Evolutionary conservation across 257 asterid species (phyloP).

Genomic region (Salvia miltiorrhiza): DNA sequence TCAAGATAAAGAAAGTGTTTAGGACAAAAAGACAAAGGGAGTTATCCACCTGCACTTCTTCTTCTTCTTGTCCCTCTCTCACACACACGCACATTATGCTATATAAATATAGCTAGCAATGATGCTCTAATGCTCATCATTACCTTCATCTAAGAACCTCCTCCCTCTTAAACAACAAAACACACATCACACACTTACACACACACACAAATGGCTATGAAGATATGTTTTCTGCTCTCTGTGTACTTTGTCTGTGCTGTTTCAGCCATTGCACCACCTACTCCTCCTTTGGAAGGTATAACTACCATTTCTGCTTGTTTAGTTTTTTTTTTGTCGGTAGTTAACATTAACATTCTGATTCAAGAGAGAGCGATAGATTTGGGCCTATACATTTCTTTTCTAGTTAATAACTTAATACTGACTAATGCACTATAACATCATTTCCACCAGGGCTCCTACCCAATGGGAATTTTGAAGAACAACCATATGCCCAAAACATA

Average conservation of each 20-base stretch:
- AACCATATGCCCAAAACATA: constrained; percentile 49
- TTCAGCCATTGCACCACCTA: constrained; percentile 43
- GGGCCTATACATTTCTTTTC: too few relatives aligned
- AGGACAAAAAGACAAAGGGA: constrained; percentile 29
- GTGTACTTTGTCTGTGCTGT: constrained; percentile 34
- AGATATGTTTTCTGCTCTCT: constrained; percentile 31
- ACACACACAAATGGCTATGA: constrained; percentile 35
- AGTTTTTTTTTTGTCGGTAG: not conserved
- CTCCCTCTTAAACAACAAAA: too few relatives aligned
- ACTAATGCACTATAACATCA: too few relatives aligned
- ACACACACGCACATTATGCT: too few relatives aligned
- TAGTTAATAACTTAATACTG: too few relatives aligned
- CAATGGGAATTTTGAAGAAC: constrained; percentile 81
- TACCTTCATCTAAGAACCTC: too few relatives aligned
- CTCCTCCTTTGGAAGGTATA: constrained; percentile 68
- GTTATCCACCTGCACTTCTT: constrained; percentile 2
- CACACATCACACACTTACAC: too few relatives aligned
- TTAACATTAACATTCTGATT: not conserved
- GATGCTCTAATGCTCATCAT: not conserved
- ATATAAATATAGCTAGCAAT: constrained; percentile 29
- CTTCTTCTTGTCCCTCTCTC: not conserved
- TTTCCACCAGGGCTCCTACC: constrained; percentile 75
- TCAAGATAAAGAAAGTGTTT: not conserved
- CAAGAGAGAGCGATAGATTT: too few relatives aligned
- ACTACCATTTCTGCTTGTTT: not conserved